Percentiles rank a stretch among this genome's conserved stretches.
phyloP scores from a whole-genome alignment of 1,139 yeast species.

The Geotrichum carabidarum region DNA sequence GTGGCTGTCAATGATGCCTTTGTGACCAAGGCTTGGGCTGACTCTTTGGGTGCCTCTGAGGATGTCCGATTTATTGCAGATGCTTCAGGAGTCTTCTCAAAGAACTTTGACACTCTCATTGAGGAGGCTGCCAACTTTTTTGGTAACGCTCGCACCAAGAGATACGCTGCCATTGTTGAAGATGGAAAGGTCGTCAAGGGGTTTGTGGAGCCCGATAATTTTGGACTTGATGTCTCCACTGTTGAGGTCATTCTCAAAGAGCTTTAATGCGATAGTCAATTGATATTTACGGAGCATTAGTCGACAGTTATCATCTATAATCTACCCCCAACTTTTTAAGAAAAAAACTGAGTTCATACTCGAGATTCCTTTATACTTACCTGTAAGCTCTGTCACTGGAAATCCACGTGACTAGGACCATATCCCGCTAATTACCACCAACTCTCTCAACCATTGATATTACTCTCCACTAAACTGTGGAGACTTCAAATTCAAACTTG shows the following conservation, averaged over 20 bases:
- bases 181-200: slow-evolving; percentile 63
- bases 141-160: slow-evolving; percentile 68
- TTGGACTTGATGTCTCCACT: slow-evolving; percentile 55
- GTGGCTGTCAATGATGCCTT: slow-evolving; percentile 83
- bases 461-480: no score
- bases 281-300: no score
- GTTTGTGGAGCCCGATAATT: slow-evolving; percentile 77
- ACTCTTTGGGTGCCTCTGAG: slow-evolving; percentile 34
- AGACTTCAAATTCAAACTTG: not conserved
- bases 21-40: slow-evolving; percentile 77
- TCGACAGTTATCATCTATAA: no score
- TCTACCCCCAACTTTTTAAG: no score
- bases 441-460: no score
- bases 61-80: slow-evolving; percentile 64
- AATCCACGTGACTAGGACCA: no score
- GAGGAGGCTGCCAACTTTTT: slow-evolving; percentile 62
- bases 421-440: no score
- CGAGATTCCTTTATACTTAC: no score
- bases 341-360: no score
- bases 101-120: slow-evolving; percentile 57
- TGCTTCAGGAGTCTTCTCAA: slow-evolving; percentile 65
- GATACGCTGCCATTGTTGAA: slow-evolving; percentile 72
- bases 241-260: slow-evolving; percentile 45
- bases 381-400: no score
- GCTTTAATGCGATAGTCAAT: slow-evolving; percentile 16